Conservation (phyloP, 2,329 filamentous ascomycete genomes). For the Aspergillus jensenii region DNA sequence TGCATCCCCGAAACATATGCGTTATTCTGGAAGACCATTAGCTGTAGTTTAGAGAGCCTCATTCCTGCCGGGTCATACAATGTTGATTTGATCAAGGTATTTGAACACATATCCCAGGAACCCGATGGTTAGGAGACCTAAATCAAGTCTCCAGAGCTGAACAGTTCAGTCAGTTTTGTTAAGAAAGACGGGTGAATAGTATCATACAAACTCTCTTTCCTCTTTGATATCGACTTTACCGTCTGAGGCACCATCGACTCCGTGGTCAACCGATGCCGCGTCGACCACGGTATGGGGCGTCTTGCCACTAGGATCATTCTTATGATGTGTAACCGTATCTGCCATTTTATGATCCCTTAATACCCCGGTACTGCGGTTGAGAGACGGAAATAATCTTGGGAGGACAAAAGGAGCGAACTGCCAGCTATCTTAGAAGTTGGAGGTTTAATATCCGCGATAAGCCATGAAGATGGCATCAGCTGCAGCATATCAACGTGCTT, state of each 20-base stretch:
- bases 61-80: not conserved
- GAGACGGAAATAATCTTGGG: not conserved
- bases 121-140: conserved; percentile 2
- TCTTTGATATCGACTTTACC: not conserved
- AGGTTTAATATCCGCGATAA: not conserved
- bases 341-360: not conserved
- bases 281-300: not conserved
- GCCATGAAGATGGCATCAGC: not conserved
- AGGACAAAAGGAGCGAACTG: not conserved
- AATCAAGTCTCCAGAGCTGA: conserved; percentile 10
- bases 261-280: not conserved
- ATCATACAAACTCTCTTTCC: not conserved
- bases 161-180: not conserved
- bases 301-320: not conserved
- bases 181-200: not conserved
- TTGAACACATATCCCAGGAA: conserved; percentile 12
- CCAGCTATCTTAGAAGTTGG: not conserved
- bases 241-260: not conserved
- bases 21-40: not conserved
- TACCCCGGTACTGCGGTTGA: not conserved
- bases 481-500: not conserved
- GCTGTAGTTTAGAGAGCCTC: too few relatives aligned
- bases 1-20: conserved; percentile 12
- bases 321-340: rapidly evolving
- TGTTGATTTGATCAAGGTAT: conserved; percentile 10